Conservation (phyloP, 176 grass and related monocot genomes). For the Dactylis glomerata region DNA sequence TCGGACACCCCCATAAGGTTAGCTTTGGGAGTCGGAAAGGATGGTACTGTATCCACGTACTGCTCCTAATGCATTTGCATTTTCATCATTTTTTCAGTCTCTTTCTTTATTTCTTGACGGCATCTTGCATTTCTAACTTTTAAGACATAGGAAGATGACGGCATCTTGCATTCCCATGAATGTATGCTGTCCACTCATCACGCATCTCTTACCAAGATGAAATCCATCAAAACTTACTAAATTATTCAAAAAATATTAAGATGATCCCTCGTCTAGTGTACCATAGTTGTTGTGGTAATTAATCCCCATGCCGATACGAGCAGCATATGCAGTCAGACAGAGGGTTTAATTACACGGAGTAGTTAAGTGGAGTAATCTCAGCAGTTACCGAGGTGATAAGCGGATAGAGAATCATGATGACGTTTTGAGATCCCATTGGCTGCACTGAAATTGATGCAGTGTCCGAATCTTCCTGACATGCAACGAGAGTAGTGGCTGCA, state of each 20-base stretch:
- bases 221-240: no score
- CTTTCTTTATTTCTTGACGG: no score
- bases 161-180: no score
- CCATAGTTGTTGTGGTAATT: neutral
- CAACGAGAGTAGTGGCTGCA: neutral
- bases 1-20: neutral
- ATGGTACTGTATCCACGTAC: neutral
- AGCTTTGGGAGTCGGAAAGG: neutral
- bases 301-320: neutral
- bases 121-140: no score
- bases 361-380: no score
- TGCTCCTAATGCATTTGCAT: neutral
- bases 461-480: neutral
- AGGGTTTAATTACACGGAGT: neutral
- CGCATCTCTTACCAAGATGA: no score
- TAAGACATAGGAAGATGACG: no score
- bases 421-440: neutral
- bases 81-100: neutral
- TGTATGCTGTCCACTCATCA: no score
- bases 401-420: neutral
- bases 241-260: no score
- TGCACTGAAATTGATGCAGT: conserved; percentile 28
- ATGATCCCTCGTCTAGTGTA: neutral
- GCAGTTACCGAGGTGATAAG: neutral
- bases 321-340: neutral